Evolutionary conservation across 208 protist species (phyloP).

Genomic region (Leishmania martiniquensis): DNA sequence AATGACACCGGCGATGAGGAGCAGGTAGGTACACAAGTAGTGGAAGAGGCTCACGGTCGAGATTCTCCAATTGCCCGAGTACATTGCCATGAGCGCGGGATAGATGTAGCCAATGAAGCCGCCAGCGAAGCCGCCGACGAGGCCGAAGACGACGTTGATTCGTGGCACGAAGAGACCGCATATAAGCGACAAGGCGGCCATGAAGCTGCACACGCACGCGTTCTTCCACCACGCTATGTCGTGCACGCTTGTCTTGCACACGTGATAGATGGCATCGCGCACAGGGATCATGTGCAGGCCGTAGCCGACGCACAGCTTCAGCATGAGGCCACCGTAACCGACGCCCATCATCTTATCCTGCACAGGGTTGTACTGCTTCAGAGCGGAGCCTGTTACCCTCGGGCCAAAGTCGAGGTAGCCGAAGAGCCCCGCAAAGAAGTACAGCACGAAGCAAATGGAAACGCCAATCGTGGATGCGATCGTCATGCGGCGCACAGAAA

Average conservation of each 20-base stretch:
- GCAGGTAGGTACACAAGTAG: constrained; percentile 55
- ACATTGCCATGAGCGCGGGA: constrained; percentile 75
- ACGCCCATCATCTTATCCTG: constrained; percentile 56
- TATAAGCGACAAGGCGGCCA: constrained; percentile 55
- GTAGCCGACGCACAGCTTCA: constrained; percentile 72
- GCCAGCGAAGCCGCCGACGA: constrained; percentile 68
- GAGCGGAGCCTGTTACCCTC: constrained; percentile 41
- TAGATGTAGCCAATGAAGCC: constrained; percentile 78
- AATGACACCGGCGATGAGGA: constrained; percentile 65
- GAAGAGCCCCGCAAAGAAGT: constrained; percentile 59
- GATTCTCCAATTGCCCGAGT: constrained; percentile 51
- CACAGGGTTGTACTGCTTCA: constrained; percentile 65
- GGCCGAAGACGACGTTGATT: constrained; percentile 70
- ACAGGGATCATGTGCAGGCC: constrained; percentile 64
- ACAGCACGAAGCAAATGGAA: constrained; percentile 57
- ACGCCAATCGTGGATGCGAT: constrained; percentile 43
- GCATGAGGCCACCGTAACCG: constrained; percentile 55
- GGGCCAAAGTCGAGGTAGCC: constrained; percentile 77
- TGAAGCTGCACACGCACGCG: constrained; percentile 38
- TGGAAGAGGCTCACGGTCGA: constrained; percentile 39
- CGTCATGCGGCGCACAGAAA: constrained; percentile 46
- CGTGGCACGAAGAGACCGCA: constrained; percentile 64
- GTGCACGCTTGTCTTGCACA: constrained; percentile 40
- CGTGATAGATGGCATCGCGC: constrained; percentile 71
- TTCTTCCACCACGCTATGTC: constrained; percentile 58